Evolutionary conservation across 306 rosid species (phyloP).

Genomic region (Ziziphus jujuba): DNA sequence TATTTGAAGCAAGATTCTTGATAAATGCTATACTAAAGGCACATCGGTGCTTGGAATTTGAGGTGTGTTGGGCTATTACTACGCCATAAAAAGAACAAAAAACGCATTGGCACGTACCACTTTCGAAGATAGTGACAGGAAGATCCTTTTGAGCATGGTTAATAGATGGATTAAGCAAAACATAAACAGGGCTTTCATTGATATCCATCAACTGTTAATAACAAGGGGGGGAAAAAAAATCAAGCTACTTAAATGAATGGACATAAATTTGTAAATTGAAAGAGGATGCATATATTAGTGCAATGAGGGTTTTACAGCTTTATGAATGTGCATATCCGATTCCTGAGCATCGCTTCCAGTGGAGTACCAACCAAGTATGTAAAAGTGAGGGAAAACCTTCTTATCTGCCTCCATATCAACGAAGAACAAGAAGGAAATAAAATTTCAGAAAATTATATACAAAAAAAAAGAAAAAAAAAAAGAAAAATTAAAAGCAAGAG

Average conservation of each 20-base stretch:
- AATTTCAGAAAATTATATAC: neutral
- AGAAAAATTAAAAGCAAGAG: neutral
- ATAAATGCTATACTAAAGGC: too few relatives aligned
- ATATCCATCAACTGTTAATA: constrained; percentile 64
- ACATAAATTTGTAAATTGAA: neutral
- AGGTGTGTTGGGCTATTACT: too few relatives aligned
- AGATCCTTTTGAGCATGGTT: constrained; percentile 71
- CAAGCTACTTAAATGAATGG: neutral
- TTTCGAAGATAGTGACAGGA: constrained; percentile 62
- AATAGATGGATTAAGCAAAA: constrained; percentile 66
- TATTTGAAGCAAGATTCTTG: too few relatives aligned
- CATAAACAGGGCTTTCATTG: constrained; percentile 69
- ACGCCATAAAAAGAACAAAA: neutral
- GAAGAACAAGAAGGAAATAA: neutral
- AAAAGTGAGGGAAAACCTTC: constrained; percentile 94
- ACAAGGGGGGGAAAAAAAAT: too few relatives aligned
- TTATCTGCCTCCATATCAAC: constrained; percentile 46
- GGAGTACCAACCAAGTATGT: constrained; percentile 95
- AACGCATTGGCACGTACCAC: constrained; percentile 43
- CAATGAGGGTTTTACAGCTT: constrained; percentile 58
- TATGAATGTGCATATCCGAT: constrained; percentile 90
- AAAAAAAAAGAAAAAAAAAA: neutral
- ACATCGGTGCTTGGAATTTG: too few relatives aligned
- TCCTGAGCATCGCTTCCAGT: constrained; percentile 87
- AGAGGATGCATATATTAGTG: neutral